Evolutionary conservation across 257 asterid species (phyloP), one percentile per base, ranked within the genome.

Genomic region (Eucommia ulmoides): DNA sequence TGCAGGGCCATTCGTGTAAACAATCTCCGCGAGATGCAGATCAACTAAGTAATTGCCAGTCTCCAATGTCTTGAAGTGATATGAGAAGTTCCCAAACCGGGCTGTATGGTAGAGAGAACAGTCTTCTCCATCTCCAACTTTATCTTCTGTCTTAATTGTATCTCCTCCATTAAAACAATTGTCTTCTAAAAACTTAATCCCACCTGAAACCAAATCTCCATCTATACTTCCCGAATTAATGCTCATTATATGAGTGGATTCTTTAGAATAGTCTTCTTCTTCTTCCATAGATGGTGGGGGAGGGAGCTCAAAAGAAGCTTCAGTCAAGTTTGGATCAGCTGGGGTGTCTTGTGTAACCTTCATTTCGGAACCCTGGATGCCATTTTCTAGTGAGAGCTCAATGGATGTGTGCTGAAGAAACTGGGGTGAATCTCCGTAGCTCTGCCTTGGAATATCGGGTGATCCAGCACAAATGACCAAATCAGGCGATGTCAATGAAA

Each of bases 401-500:
- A 83, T 59, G 66, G 84, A 66, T 45, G 49, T 69, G 24, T 68
- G 72, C 41, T 52, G 44, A 33, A 53, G 45, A 55, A 44, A 50
- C n/a, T 74, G 74, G 19, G 93, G 82, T 33, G 92, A 82, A 67
- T 82, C 81, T 67, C 67, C 68, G 24, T 63, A 78, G 59, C 61
- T 70, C 60, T 68, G 78, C 29, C 26, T 66, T 49, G 87, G 68
- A 42, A 74, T 71, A 49, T 70, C 94, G 15, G 96, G 93, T 50
- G 96, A 89, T 29, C 80, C 88, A 58, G 84, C 55, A 21, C 93
- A 76, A 29, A 72, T 59, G 11, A 82, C 94, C 62, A 88, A 65
- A 73, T 88, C 95, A 55, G 96, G 94, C 2, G 93, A 76, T 29
- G 78, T 47, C 53, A 80, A 62, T 2, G 98, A 85, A 71, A 78